phyloP scores from a whole-genome alignment of 805 yeast species.

The Kazachstania martiniae region DNA sequence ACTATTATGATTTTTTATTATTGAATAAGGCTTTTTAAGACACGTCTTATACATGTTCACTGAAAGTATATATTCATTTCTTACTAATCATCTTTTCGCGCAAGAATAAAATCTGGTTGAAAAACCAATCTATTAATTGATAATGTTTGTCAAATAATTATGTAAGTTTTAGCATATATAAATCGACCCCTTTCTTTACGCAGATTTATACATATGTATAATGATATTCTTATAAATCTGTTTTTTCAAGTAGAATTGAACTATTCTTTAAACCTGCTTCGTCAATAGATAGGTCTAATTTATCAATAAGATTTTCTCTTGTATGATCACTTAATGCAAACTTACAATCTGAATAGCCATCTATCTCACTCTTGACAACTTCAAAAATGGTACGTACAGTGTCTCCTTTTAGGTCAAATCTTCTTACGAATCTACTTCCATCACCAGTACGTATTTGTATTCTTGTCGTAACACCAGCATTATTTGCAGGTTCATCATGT shows the following conservation, averaged over 20 bases:
- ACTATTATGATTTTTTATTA: no score
- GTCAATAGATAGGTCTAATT: conserved; percentile 46
- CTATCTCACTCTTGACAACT: conserved; percentile 51
- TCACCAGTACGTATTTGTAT: conserved; percentile 82
- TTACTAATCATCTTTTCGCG: no score
- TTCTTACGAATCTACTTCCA: conserved; percentile 71
- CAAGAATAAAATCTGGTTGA: no score
- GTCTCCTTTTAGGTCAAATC: conserved; percentile 46
- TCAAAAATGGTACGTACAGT: conserved; percentile 51
- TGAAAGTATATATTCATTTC: no score
- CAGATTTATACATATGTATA: no score
- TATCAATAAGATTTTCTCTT: conserved; percentile 45
- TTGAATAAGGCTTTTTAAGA: no score
- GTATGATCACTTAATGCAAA: conserved; percentile 48
- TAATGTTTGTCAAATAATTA: no score
- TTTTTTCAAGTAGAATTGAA: conserved; percentile 56
- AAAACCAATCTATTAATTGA: no score
- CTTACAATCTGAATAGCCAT: conserved; percentile 29
- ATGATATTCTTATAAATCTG: no score
- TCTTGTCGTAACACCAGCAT: conserved; percentile 51
- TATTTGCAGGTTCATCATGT: conserved; percentile 52
- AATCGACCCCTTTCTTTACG: no score
- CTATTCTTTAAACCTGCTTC: conserved; percentile 79
- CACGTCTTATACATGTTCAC: no score
- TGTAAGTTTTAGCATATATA: no score